These are phyloP conservation scores for Xylaria sp. DNA, from an alignment of 2,329 filamentous ascomycete genomes.

Conservation along the genomic window DNA sequence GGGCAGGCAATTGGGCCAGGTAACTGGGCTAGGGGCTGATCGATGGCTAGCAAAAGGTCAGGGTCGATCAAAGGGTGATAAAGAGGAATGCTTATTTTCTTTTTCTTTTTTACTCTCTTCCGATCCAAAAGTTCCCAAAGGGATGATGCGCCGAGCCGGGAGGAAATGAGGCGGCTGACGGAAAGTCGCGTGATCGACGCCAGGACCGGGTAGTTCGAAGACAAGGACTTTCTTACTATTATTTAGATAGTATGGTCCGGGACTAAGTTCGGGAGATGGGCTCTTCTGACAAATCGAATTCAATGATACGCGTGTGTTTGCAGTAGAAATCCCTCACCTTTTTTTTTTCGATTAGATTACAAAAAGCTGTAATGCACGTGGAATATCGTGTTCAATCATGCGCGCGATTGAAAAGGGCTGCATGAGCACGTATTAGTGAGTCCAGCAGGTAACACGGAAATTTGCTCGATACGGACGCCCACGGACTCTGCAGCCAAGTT, in stretches of 20 bases:
- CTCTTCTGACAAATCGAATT: slow-evolving; percentile 23
- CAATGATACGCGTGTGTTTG: slow-evolving; percentile 7
- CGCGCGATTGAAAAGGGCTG: slow-evolving; percentile 3
- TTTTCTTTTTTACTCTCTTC: slow-evolving; percentile 1
- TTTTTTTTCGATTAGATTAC: background rate
- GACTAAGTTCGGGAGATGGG: background rate
- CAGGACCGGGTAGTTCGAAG: slow-evolving; percentile 12
- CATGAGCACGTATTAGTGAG: background rate
- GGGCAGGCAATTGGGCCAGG: slow-evolving; percentile 2
- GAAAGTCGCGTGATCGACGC: slow-evolving; percentile 36
- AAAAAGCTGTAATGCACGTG: background rate
- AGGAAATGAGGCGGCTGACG: slow-evolving; percentile 34
- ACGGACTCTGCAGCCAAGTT: slow-evolving; percentile 22
- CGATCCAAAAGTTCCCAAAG: background rate
- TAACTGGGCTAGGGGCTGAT: background rate
- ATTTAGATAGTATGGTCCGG: background rate
- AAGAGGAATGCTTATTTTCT: slow-evolving; percentile 12
- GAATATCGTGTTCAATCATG: background rate
- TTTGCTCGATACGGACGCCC: slow-evolving; percentile 5
- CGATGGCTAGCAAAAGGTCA: background rate
- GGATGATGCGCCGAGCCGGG: slow-evolving; percentile 27
- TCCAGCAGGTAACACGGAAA: slow-evolving; percentile 5
- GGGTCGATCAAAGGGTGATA: slow-evolving; percentile 9
- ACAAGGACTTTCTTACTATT: slow-evolving; percentile 17
- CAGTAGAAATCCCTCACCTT: slow-evolving; percentile 26